A percentile compares a stretch with the other conserved stretches of the same genome.
These are phyloP conservation scores for Pseudogymnoascus sp. DNA, from an alignment of 2,329 filamentous ascomycete species.

Conservation along the genomic window DNA sequence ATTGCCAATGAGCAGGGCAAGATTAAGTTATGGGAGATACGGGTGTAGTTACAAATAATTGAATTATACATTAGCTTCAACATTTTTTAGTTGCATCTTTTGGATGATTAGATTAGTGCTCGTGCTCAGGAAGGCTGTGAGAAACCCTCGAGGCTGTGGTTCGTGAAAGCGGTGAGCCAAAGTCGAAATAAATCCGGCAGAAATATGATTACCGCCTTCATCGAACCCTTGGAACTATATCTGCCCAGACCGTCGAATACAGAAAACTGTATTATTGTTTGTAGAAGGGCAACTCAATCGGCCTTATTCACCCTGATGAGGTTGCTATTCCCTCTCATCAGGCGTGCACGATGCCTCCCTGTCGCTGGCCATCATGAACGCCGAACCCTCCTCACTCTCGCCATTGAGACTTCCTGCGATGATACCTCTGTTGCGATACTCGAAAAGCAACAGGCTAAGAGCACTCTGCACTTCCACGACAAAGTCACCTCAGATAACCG, in stretches of 20 bases:
- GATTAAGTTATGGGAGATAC: slow-evolving; percentile 83
- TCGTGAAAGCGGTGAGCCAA: not conserved
- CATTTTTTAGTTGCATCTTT: not conserved
- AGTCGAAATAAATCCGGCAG: not conserved
- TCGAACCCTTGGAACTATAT: not conserved
- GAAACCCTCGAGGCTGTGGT: not conserved
- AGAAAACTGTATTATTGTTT: not conserved
- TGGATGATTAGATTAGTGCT: not conserved
- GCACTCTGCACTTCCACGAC: slow-evolving; percentile 63
- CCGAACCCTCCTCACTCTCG: slow-evolving; percentile 47
- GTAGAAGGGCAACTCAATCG: not conserved
- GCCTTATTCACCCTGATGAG: slow-evolving; percentile 23
- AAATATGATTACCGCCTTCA: not conserved
- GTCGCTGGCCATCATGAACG: slow-evolving; percentile 11
- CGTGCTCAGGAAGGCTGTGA: not conserved
- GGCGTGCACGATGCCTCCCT: slow-evolving; percentile 13
- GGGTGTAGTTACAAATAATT: not conserved
- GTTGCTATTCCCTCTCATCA: slow-evolving; percentile 20
- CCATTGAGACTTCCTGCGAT: slow-evolving; percentile 82
- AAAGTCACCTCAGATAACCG: slow-evolving; percentile 76
- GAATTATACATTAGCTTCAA: slow-evolving; percentile 1
- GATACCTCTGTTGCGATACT: slow-evolving; percentile 86
- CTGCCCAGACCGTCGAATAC: not conserved
- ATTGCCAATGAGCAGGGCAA: slow-evolving; percentile 85
- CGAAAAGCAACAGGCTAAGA: slow-evolving; percentile 38